phyloP scores from a whole-genome alignment of 495 filamentous ascomycete genomes.

The Xylaria curta region DNA sequence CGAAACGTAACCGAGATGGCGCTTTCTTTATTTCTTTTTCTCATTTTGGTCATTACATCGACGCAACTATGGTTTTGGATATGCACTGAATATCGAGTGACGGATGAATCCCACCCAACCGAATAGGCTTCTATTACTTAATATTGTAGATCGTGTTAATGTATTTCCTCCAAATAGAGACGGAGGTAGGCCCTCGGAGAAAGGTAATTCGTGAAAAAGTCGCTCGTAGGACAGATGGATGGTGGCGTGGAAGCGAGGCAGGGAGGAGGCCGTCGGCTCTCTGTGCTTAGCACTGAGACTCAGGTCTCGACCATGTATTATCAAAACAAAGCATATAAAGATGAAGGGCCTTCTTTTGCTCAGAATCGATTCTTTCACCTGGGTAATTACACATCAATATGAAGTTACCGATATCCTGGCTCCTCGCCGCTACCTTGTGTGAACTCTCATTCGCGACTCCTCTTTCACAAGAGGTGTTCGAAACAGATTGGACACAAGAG shows the following conservation, averaged over 20 bases:
- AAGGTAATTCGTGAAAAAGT: neutral
- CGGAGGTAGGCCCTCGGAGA: neutral
- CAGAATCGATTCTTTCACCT: neutral
- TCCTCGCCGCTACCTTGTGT: neutral
- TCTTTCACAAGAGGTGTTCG: neutral
- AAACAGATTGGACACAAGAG: conserved; percentile 36
- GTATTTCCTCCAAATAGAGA: neutral
- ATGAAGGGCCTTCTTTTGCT: neutral
- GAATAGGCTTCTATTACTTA: neutral
- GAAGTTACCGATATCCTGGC: conserved; percentile 7
- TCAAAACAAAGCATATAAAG: neutral
- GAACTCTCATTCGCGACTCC: conserved; percentile 10
- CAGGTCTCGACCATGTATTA: neutral
- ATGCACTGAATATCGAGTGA: neutral
- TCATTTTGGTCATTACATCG: neutral
- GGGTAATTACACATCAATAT: neutral
- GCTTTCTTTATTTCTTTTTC: neutral
- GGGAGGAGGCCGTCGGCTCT: neutral
- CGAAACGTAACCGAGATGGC: neutral
- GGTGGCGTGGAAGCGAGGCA: neutral
- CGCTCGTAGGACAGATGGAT: neutral
- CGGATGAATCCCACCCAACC: neutral
- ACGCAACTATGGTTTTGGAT: neutral
- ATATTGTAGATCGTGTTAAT: no score
- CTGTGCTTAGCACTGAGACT: neutral